These are phyloP conservation scores for Xylaria sp. DNA, from an alignment of 2,329 filamentous ascomycete genomes.

Conservation along the genomic window DNA sequence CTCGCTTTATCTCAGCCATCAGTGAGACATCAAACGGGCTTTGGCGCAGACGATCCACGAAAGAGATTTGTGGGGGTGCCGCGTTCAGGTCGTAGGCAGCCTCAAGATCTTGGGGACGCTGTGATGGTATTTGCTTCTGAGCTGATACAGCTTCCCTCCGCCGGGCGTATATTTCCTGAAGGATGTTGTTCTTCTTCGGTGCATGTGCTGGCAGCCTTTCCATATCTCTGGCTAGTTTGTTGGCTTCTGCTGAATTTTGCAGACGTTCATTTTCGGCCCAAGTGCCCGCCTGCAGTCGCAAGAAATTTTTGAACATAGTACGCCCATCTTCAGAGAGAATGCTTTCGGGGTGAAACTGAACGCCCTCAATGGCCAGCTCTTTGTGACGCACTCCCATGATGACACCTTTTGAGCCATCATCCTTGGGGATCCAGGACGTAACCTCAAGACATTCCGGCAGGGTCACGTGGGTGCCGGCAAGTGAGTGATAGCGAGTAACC, in stretches of 20 bases:
- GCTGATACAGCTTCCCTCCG: conserved; percentile 78
- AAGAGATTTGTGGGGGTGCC: conserved; percentile 84
- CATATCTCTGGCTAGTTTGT: conserved; percentile 43
- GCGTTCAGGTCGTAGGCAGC: conserved; percentile 86
- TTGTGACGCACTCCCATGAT: conserved; percentile 99
- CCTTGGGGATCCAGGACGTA: conserved; percentile 85
- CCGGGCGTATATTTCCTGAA: conserved; percentile 89
- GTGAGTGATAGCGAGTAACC: conserved; percentile 95
- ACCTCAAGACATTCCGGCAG: conserved; percentile 88
- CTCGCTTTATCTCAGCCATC: conserved; percentile 97
- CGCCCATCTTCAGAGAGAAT: conserved; percentile 92
- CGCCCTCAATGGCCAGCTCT: conserved; percentile 89
- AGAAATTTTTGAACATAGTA: conserved; percentile 91
- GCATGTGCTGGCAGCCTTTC: conserved; percentile 46
- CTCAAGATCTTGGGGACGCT: conserved; percentile 83
- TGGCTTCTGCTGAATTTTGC: conserved; percentile 54
- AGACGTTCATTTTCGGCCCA: conserved; percentile 83
- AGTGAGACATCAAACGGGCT: conserved; percentile 90
- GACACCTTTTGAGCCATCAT: conserved; percentile 81
- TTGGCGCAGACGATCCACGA: conserved; percentile 80
- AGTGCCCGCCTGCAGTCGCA: conserved; percentile 87
- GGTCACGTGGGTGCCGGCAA: conserved; percentile 90
- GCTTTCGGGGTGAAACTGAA: conserved; percentile 98
- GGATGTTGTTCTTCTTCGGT: conserved; percentile 80
- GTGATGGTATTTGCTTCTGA: conserved; percentile 88